Percentiles rank a stretch among this genome's conserved stretches.
These are phyloP conservation scores for Helenozyma rhizophorensis DNA, from an alignment of 805 yeast genomes.

Conservation along the genomic window DNA sequence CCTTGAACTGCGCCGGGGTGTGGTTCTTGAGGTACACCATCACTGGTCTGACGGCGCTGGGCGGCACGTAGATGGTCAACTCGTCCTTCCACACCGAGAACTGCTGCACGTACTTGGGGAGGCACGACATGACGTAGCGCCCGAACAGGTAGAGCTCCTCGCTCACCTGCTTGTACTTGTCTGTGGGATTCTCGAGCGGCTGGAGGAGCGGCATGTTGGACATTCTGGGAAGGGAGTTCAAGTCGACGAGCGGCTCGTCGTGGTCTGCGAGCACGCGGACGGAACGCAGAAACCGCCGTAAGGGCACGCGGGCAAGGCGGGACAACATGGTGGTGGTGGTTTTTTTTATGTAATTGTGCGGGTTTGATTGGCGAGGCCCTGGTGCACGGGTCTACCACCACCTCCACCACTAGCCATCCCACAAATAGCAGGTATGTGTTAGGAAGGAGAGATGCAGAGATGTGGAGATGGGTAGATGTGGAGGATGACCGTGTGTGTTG, in stretches of 20 bases:
- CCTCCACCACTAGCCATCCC: too few relatives aligned
- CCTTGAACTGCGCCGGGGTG: conserved; percentile 74
- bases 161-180: conserved; percentile 57
- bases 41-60: conserved; percentile 69
- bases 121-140: conserved; percentile 64
- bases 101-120: conserved; percentile 80
- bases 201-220: conserved; percentile 28
- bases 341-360: conserved; percentile 13
- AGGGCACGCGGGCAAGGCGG: conserved; percentile 3
- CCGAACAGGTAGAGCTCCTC: conserved; percentile 83
- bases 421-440: too few relatives aligned
- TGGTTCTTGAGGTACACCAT: conserved; percentile 69
- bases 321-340: conserved; percentile 13
- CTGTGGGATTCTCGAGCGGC: conserved; percentile 73
- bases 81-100: conserved; percentile 91
- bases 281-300: conserved; percentile 4
- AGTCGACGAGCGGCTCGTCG: conserved; percentile 30
- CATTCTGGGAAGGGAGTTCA: conserved; percentile 36
- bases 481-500: too few relatives aligned
- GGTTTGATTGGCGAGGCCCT: conserved; percentile 9
- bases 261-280: conserved; percentile 6
- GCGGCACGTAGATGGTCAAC: conserved; percentile 69
- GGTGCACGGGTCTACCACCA: conserved; percentile 8
- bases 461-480: too few relatives aligned
- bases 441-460: too few relatives aligned